Base-by-base conservation (phyloP, 805 yeast species). In the Candida ulmi region DNA sequence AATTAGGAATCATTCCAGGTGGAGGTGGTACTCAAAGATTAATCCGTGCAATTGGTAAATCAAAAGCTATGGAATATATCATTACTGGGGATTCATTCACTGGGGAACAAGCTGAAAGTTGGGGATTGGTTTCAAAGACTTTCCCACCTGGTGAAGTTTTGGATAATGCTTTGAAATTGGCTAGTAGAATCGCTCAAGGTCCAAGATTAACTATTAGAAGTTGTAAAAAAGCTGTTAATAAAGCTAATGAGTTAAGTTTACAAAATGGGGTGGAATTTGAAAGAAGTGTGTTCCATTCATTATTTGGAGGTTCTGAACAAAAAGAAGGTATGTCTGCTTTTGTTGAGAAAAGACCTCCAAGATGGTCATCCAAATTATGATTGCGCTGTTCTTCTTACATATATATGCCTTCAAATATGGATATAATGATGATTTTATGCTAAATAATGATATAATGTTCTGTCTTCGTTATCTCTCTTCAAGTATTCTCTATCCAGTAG, bases 401-500 rank as follows among this genome's bases (percentile, higher is more conserved):
- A n/a, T n/a, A n/a, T n/a, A n/a, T n/a, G n/a, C n/a, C n/a, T n/a
- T n/a, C n/a, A n/a, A n/a, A n/a, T 17, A 30, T 15, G 9, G 31
- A 15, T 30, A 17, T 17, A 17, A 21, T 21, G 7, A 8, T 13
- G 17, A 8, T n/a, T 33, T 50, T 54, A 76, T 37, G 91, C 95
- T 40, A 85, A 63, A 56, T 85, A 85, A 50, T 77, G 80, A 58
- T 84, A 87, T 6, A 75, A 45, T 36, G 69, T 67, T 35, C 78
- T 61, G 44, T 80, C 79, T 0, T 74, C 74, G 0, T 74, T 72
- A 52, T 82, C 86, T 54, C 95, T 72, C 45, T 77, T 80, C 38
- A 90, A 56, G 51, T 88, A 88, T 54, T 90, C 97, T 49, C 85
- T 76, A 40, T 86, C 95, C 31, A 90, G 66, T 44, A 88, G 62